phyloP scores from a whole-genome alignment of 1,284 basidiomycete species.

The Apiotrichum mycotoxinovorans region DNA sequence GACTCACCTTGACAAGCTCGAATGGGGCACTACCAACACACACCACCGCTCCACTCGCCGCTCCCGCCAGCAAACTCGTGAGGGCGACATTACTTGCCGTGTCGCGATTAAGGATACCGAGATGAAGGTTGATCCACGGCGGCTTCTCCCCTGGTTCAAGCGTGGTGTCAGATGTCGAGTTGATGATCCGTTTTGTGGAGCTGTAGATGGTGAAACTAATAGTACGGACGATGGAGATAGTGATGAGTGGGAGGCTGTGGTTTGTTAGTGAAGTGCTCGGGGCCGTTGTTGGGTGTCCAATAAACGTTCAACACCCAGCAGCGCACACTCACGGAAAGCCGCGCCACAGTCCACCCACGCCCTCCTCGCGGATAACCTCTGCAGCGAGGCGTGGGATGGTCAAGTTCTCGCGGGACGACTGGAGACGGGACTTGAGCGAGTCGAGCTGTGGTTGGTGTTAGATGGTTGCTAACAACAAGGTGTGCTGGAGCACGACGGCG shows the following conservation, averaged over 20 bases:
- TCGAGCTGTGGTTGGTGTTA: conserved; percentile 58
- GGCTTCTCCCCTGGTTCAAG: conserved; percentile 1
- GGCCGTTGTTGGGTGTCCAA: too few species aligned
- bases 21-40: conserved; percentile 71
- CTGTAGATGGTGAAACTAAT: conserved; percentile 92
- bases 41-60: conserved; percentile 46
- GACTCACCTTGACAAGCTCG: conserved; percentile 84
- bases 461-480: too few species aligned
- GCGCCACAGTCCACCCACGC: conserved; percentile 63
- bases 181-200: conserved; percentile 76
- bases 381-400: conserved; percentile 64
- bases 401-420: conserved; percentile 73
- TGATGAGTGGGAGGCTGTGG: conserved; percentile 80
- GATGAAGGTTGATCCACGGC: conserved; percentile 35
- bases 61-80: conserved; percentile 51
- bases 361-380: conserved; percentile 80
- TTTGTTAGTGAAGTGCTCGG: not conserved
- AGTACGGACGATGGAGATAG: conserved; percentile 91
- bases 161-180: conserved; percentile 40
- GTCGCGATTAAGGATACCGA: conserved; percentile 38
- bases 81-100: conserved; percentile 65
- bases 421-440: conserved; percentile 84
- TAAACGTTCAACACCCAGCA: too few species aligned
- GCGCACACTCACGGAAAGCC: conserved; percentile 42
- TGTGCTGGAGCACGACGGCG: too few species aligned